Conservation (phyloP, 2,329 filamentous ascomycete species). For the Monilinia vaccinii-corymbosi region DNA sequence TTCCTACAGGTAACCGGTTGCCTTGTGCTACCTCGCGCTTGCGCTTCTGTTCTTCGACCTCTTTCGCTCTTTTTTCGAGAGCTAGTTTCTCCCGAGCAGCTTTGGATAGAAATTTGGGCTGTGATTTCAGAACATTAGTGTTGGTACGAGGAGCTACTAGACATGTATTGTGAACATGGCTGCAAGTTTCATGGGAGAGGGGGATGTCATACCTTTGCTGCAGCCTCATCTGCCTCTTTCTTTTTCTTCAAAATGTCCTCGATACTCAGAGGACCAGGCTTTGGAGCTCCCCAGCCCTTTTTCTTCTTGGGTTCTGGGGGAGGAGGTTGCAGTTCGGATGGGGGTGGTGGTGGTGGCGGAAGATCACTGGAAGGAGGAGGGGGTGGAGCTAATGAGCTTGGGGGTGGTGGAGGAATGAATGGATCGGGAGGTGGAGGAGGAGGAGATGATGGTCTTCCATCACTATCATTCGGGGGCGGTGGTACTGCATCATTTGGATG, state of each 20-base stretch:
- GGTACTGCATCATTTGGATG: conserved; percentile 17
- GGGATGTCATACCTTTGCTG: conserved; percentile 52
- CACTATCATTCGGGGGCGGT: conserved; percentile 19
- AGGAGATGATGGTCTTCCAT: conserved; percentile 24
- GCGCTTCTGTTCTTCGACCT: conserved; percentile 54
- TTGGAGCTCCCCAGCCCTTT: conserved; percentile 39
- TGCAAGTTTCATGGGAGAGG: conserved; percentile 12
- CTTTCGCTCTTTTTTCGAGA: conserved; percentile 66
- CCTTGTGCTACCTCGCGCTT: conserved; percentile 31
- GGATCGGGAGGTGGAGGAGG: conserved; percentile 33
- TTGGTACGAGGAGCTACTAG: conserved; percentile 18
- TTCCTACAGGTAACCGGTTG: conserved; percentile 13
- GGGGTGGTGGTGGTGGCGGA: conserved; percentile 31
- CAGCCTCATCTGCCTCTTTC: conserved; percentile 74
- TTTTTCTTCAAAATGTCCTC: conserved; percentile 81
- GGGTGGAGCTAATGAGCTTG: conserved; percentile 26
- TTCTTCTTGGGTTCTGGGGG: conserved; percentile 44
- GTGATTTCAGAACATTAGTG: conserved; percentile 23
- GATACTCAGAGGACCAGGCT: conserved; percentile 57
- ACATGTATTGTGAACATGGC: conserved; percentile 26
- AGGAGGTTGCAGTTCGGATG: conserved; percentile 32
- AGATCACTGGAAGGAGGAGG: conserved; percentile 23
- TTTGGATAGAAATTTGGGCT: conserved; percentile 79
- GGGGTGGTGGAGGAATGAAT: conserved; percentile 34
- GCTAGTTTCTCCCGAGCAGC: conserved; percentile 73